A percentile compares a stretch with the other conserved stretches of the same genome.
phyloP scores from a whole-genome alignment of 768 basidiomycete species.

The Coprinopsis strossmayeri region DNA sequence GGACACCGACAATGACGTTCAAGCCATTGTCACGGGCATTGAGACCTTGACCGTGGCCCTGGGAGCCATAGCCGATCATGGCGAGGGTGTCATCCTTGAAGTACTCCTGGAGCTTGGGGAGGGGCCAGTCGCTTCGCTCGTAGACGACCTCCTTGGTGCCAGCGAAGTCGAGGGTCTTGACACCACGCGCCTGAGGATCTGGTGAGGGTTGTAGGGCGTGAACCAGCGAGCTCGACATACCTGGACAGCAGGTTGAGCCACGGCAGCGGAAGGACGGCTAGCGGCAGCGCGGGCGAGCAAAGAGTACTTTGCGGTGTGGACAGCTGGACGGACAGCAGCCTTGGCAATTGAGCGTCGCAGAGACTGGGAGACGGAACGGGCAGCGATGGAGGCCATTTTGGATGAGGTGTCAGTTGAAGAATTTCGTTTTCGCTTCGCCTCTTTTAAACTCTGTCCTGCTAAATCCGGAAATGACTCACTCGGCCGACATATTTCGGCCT shows the following conservation, averaged over 20 bases:
- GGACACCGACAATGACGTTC: conserved; percentile 98
- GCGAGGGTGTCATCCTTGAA: conserved; percentile 99
- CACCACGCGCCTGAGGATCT: conserved; percentile 72
- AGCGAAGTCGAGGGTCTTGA: conserved; percentile 96
- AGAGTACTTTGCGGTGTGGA: conserved; percentile 61
- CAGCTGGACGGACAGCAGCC: conserved; percentile 28
- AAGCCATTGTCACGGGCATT: conserved; percentile 99
- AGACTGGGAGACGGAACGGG: conserved; percentile 57
- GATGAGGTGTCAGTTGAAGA: conserved; percentile 14
- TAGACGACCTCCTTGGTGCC: conserved; percentile 91
- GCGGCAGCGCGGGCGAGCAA: conserved; percentile 45
- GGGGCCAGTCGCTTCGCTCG: conserved; percentile 96
- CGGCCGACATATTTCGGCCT: conserved; percentile 11
- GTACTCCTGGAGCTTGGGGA: conserved; percentile 97
- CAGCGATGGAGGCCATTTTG: conserved; percentile 55
- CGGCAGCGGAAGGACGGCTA: conserved; percentile 19
- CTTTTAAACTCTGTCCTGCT: conserved; percentile 16
- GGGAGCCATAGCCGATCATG: conserved; percentile 97
- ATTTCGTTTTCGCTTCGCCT: neutral
- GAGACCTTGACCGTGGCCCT: conserved; percentile 97
- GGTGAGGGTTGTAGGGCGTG: too few species aligned
- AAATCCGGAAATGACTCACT: conserved; percentile 13
- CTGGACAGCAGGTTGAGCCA: conserved; percentile 27
- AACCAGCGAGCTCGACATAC: conserved; percentile 21
- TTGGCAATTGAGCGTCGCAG: conserved; percentile 50